Conservation (phyloP, 805 yeast genomes). For the Nakazawaea molendinolei region DNA sequence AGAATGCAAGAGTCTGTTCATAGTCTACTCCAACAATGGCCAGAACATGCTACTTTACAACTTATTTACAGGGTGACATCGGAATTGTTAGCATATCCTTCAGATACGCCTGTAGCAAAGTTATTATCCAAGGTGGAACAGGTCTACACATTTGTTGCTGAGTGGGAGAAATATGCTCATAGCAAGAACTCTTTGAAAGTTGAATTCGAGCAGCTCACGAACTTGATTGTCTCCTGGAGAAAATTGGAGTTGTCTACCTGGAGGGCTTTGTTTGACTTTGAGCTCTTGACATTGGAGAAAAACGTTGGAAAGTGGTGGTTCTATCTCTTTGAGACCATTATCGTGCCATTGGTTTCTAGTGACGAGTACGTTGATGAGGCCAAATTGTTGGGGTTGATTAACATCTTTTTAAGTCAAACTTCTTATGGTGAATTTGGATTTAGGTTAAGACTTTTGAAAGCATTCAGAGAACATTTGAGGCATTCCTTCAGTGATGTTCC, state of each 20-base stretch:
- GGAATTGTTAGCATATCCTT: conserved; percentile 60
- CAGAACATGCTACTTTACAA: conserved; percentile 86
- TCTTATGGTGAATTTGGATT: conserved; percentile 65
- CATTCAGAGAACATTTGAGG: conserved; percentile 54
- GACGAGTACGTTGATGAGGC: conserved; percentile 23
- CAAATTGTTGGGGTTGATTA: conserved; percentile 51
- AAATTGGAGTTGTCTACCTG: conserved; percentile 79
- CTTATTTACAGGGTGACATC: conserved; percentile 56
- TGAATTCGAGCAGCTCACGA: conserved; percentile 52
- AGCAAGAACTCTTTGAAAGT: conserved; percentile 58
- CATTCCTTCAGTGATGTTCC: conserved; percentile 21
- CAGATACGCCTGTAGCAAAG: conserved; percentile 68
- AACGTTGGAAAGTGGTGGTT: conserved; percentile 85
- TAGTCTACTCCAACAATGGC: conserved; percentile 65
- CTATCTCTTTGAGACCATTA: conserved; percentile 75
- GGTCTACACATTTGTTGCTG: conserved; percentile 71
- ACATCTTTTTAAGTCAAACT: conserved; percentile 68
- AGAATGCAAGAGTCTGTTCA: conserved; percentile 37
- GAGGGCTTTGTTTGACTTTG: conserved; percentile 67
- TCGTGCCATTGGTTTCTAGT: conserved; percentile 40
- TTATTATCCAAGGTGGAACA: conserved; percentile 80
- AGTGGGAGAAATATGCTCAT: conserved; percentile 93
- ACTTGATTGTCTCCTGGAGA: conserved; percentile 85
- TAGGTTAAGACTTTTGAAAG: conserved; percentile 53
- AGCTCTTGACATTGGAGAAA: conserved; percentile 41